These are phyloP conservation scores for Neltuma alba DNA, from an alignment of 306 rosid species.

Conservation along the genomic window DNA sequence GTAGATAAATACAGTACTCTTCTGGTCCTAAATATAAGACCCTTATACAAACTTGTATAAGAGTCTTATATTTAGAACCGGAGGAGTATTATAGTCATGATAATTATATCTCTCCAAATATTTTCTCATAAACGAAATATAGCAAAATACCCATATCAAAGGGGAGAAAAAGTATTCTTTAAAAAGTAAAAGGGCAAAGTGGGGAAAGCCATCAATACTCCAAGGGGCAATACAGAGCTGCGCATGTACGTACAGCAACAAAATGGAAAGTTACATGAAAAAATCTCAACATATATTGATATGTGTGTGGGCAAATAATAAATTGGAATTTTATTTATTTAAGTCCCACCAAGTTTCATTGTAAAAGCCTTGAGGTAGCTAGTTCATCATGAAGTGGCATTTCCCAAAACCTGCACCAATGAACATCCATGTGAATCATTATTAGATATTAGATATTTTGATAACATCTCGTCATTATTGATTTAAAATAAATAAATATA, in stretches of 20 bases:
- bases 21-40: too few relatives aligned
- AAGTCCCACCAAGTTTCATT: background rate
- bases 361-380: background rate
- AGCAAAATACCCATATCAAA: background rate
- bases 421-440: background rate
- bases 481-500: background rate
- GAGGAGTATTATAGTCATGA: background rate
- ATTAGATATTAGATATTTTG: background rate
- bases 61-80: too few relatives aligned
- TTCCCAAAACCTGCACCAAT: slow-evolving; percentile 59
- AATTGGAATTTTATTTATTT: slow-evolving; percentile 5
- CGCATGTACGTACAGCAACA: background rate
- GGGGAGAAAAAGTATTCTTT: background rate
- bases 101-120: background rate
- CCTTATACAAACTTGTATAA: too few relatives aligned
- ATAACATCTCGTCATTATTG: too few relatives aligned
- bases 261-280: background rate
- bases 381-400: slow-evolving; percentile 53
- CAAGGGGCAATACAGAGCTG: background rate
- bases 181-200: background rate
- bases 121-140: background rate
- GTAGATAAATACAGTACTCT: too few relatives aligned
- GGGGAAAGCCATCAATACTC: background rate
- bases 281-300: background rate
- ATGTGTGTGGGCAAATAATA: background rate